Conservation (phyloP, 768 basidiomycete genomes). For the Tubosaeta sp. region DNA sequence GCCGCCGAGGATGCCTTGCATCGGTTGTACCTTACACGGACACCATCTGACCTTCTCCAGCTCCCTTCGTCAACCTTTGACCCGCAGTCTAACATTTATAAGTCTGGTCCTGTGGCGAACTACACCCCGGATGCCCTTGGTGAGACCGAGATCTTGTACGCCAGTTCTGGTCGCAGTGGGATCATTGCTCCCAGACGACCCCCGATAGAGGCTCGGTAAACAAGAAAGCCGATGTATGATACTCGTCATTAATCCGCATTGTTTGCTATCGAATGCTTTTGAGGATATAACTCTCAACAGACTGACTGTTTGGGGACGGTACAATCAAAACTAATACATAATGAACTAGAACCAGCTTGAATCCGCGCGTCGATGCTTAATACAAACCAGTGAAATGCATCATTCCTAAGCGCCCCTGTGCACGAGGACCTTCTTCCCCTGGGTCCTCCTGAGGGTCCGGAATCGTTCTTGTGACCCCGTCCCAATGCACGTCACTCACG, state of each 20-base stretch:
- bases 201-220: conserved; percentile 19
- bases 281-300: background rate
- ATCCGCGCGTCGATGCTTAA: background rate
- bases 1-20: conserved; percentile 85
- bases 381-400: background rate
- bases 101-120: conserved; percentile 37
- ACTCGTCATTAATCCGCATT: conserved; percentile 25
- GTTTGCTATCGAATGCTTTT: conserved; percentile 14
- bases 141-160: conserved; percentile 63
- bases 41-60: conserved; percentile 61
- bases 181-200: conserved; percentile 31
- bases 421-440: background rate
- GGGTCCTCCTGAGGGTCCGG: background rate
- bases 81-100: conserved; percentile 51
- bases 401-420: background rate
- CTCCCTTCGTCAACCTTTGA: conserved; percentile 77
- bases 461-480: conserved; percentile 4
- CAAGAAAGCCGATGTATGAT: conserved; percentile 25
- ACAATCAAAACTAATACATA: too few species aligned
- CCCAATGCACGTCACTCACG: conserved; percentile 17
- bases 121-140: conserved; percentile 56
- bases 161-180: conserved; percentile 59
- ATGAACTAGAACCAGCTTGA: background rate
- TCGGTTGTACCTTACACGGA: conserved; percentile 76
- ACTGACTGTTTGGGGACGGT: background rate